phyloP scores from a whole-genome alignment of 148 eudicot genomes.

The Heliosperma pusillum region DNA sequence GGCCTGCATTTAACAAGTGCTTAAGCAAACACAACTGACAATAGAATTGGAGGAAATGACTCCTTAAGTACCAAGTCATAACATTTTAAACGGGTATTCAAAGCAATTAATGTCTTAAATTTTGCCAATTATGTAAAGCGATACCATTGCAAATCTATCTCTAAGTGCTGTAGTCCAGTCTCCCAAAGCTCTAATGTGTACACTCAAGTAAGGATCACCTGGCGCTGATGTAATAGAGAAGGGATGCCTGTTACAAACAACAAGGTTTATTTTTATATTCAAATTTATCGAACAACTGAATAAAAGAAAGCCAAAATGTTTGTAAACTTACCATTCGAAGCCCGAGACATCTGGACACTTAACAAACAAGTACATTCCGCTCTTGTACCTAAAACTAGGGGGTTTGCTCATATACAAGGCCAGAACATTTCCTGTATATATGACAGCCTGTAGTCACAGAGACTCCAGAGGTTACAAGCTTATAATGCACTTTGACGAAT shows the following conservation, averaged over 20 bases:
- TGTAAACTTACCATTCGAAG: constrained; percentile 68
- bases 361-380: constrained; percentile 94
- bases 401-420: constrained; percentile 94
- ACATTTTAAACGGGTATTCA: background rate
- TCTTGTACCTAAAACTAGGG: constrained; percentile 76
- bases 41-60: background rate
- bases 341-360: constrained; percentile 85
- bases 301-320: background rate
- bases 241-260: constrained; percentile 64
- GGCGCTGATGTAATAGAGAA: constrained; percentile 97
- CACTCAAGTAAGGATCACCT: constrained; percentile 76
- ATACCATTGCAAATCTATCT: constrained; percentile 65
- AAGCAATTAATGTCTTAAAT: background rate
- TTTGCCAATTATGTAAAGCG: background rate
- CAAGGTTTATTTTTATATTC: background rate
- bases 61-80: background rate
- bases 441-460: constrained; percentile 56
- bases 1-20: constrained; percentile 39
- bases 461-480: constrained; percentile 8
- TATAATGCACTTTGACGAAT: constrained; percentile 5
- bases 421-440: constrained; percentile 80
- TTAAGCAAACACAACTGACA: background rate
- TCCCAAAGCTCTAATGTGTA: constrained; percentile 82
- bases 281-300: background rate
- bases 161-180: constrained; percentile 88